phyloP scores from a whole-genome alignment of 2,329 filamentous ascomycete genomes.

The Alternaria tenuissima region DNA sequence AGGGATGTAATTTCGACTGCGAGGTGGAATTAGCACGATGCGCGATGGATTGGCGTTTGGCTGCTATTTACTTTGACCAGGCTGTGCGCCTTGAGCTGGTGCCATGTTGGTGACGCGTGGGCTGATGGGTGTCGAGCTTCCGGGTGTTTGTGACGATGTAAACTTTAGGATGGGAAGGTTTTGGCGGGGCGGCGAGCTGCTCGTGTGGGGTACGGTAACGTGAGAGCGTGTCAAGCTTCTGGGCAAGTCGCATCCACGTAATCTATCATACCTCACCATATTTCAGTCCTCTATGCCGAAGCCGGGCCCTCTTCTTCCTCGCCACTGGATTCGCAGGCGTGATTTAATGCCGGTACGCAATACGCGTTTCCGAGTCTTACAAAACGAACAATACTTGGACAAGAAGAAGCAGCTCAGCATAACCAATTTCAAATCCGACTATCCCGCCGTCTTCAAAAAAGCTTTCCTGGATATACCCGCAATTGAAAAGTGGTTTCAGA shows the following conservation, averaged over 20 bases:
- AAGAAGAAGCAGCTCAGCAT: constrained; percentile 15
- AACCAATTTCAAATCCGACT: constrained; percentile 24
- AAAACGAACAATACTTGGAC: constrained; percentile 10
- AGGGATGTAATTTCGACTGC: constrained; percentile 76
- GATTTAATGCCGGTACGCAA: neutral
- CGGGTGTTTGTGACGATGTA: constrained; percentile 12
- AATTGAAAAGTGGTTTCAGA: constrained; percentile 43
- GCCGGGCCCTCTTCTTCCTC: neutral
- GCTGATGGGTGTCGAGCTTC: constrained; percentile 9
- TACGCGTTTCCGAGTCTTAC: constrained; percentile 12
- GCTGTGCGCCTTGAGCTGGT: constrained; percentile 34
- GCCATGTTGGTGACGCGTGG: constrained; percentile 25
- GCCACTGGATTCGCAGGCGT: neutral
- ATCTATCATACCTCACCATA: neutral
- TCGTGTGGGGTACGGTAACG: constrained; percentile 26
- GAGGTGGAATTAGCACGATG: constrained; percentile 12
- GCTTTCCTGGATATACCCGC: constrained; percentile 37
- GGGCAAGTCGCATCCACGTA: neutral
- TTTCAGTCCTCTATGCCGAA: constrained; percentile 1
- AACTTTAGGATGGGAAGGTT: constrained; percentile 26
- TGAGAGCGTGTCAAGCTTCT: constrained; percentile 30
- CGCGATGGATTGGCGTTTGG: neutral
- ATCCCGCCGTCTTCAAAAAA: constrained; percentile 35
- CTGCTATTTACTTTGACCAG: constrained; percentile 38
- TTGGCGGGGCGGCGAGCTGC: constrained; percentile 29